Evolutionary conservation across 331 rosid genomes (phyloP).

Genomic region (Erythrophleum ivorense): DNA sequence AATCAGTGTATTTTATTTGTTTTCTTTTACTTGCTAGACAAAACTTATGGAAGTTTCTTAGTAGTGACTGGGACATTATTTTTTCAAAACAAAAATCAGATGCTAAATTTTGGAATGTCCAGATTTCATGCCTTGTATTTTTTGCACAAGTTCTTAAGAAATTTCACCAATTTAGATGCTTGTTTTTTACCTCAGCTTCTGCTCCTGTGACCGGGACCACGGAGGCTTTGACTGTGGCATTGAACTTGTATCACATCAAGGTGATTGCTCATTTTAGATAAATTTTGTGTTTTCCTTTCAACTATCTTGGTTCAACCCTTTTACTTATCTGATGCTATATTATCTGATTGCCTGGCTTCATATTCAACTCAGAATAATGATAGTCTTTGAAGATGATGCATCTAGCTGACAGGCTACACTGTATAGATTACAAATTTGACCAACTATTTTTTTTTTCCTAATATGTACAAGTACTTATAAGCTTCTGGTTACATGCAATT

Average conservation of each 20-base stretch:
- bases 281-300: conserved; percentile 12
- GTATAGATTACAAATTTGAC: background rate
- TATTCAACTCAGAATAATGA: background rate
- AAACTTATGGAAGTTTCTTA: conserved; percentile 7
- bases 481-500: background rate
- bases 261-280: conserved; percentile 50
- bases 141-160: background rate
- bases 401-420: background rate
- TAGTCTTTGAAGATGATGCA: background rate
- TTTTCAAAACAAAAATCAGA: background rate
- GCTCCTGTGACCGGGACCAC: conserved; percentile 79
- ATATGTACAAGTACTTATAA: too few relatives aligned
- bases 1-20: conserved; percentile 1
- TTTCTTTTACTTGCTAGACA: background rate
- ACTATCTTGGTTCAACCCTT: background rate
- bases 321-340: background rate
- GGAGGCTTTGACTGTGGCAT: conserved; percentile 90
- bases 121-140: conserved; percentile 19
- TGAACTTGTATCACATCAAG: conserved; percentile 71
- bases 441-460: too few relatives aligned
- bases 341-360: background rate
- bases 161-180: conserved; percentile 12
- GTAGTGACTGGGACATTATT: conserved; percentile 2
- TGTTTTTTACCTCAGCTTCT: conserved; percentile 57
- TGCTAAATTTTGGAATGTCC: background rate